Evolutionary conservation across 1,139 yeast genomes (phyloP), one percentile per base, ranked within the genome.

Genomic region (Candida freyschussii): DNA sequence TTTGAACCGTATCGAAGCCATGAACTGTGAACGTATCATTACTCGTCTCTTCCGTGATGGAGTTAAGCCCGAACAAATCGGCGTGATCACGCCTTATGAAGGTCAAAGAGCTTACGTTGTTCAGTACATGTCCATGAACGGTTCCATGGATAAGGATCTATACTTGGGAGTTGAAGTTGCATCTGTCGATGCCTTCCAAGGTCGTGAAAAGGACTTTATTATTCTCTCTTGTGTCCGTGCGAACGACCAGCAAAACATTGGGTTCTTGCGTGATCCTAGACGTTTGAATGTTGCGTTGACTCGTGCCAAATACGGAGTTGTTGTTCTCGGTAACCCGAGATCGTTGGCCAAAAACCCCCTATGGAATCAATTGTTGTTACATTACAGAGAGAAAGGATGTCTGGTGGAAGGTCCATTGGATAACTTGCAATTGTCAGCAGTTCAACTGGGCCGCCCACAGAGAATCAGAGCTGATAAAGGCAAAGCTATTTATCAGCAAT

Each of bases 31-130:
- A 57, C 79, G 82, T 54, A 67, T 83, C 20, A 78, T 89, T 24
- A 77, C 91, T 1, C 67, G 73, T 42, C 65, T 87, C 36, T 82
- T 86, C 57, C 73, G 68, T 44, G 89, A 84, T 47, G 95, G 95
- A n/a, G 74, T 87, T 10, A 59, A 63, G 33, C 87, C 96, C 0
- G 71, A 70, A 13, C 94, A 86, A 54, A 87, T 89, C 53, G 96
- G 96, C 54, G 82, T 89, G 23, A 79, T 89, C 35, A 87, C 97
- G 4, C 96, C 97, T 0, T 89, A 89, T 57, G 95, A 86, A 57
- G 96, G 96, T 21, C 97, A 89, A 61, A 67, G 96, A 44, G 85
- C 93, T 0, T 87, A 81, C 53, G 65, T 87, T 38, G 71, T 76
- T 11, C 91, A 81, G 50, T 83, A 83, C 56, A 77, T 89, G 87